phyloP scores from a whole-genome alignment of 2,329 filamentous ascomycete genomes.

The Hypomyces perniciosus region DNA sequence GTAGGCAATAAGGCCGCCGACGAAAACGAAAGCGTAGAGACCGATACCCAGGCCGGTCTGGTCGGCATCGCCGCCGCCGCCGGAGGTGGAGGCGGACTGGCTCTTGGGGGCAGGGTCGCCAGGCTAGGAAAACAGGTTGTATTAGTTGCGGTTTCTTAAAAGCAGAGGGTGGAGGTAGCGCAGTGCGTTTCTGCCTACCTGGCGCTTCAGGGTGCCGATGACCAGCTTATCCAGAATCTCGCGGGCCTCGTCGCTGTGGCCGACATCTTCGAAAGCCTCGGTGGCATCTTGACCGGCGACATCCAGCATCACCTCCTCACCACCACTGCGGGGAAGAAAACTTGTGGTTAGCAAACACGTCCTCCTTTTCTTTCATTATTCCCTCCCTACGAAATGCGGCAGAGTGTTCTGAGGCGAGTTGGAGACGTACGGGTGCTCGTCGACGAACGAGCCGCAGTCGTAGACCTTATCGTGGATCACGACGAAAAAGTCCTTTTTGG shows the following conservation, averaged over 20 bases:
- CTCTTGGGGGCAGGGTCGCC: conserved; percentile 73
- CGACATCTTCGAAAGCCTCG: conserved; percentile 98
- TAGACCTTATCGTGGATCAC: conserved; percentile 98
- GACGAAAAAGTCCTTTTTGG: conserved; percentile 89
- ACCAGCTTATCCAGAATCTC: conserved; percentile 79
- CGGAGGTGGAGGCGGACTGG: conserved; percentile 41
- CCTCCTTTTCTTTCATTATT: not conserved
- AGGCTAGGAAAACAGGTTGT: conserved; percentile 41
- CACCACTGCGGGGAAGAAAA: conserved; percentile 57
- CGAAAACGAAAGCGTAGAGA: conserved; percentile 72
- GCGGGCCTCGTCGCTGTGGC: conserved; percentile 96
- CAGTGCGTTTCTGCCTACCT: conserved; percentile 48
- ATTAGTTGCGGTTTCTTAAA: not conserved
- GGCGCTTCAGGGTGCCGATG: conserved; percentile 72
- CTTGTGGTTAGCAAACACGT: not conserved
- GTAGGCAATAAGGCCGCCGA: conserved; percentile 73
- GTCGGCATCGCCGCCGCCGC: conserved; percentile 42
- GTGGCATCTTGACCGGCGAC: conserved; percentile 94
- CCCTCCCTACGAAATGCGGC: not conserved
- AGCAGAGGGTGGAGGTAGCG: not conserved
- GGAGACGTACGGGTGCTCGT: conserved; percentile 80
- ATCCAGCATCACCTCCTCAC: conserved; percentile 96
- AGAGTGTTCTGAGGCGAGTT: not conserved
- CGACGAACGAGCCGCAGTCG: conserved; percentile 79
- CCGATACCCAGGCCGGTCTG: conserved; percentile 63